Evolutionary conservation across 768 basidiomycete genomes (phyloP).

Genomic region (Calvatia gigantea): DNA sequence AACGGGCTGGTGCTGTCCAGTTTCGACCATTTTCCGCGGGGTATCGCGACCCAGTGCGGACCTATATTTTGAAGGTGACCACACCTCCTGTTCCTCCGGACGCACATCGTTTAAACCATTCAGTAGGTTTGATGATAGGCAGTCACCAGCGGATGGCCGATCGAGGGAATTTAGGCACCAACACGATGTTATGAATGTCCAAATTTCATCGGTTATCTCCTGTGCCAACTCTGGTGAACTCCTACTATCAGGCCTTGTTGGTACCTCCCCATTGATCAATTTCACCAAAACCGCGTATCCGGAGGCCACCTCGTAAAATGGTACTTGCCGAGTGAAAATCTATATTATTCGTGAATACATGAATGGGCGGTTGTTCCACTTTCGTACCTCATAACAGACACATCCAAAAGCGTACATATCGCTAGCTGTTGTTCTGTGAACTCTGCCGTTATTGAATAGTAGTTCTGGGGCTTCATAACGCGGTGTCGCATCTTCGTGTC

Average conservation of each 20-base stretch:
- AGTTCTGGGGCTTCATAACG: constrained; percentile 15
- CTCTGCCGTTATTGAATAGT: neutral
- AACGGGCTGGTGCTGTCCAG: too few species aligned
- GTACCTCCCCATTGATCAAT: neutral
- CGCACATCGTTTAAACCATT: neutral
- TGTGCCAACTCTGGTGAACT: neutral
- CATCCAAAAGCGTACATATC: constrained; percentile 14
- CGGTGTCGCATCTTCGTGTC: constrained; percentile 8
- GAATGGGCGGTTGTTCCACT: too few species aligned
- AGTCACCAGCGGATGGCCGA: neutral
- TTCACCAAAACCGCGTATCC: neutral
- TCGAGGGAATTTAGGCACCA: neutral
- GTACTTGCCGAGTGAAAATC: constrained; percentile 17
- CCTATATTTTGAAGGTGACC: neutral
- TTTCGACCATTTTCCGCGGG: too few species aligned
- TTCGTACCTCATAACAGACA: constrained; percentile 15
- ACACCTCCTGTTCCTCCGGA: neutral
- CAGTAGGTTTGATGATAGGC: neutral
- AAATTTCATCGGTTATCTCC: neutral
- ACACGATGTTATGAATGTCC: neutral
- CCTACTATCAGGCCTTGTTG: neutral
- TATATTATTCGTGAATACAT: neutral
- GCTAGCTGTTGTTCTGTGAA: neutral
- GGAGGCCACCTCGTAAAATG: constrained; percentile 16
- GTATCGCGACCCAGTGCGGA: too few species aligned